A percentile compares a stretch with the other conserved stretches of the same genome.
Conservation (phyloP, 1,139 yeast species). For the Taphrina wiesneri region DNA sequence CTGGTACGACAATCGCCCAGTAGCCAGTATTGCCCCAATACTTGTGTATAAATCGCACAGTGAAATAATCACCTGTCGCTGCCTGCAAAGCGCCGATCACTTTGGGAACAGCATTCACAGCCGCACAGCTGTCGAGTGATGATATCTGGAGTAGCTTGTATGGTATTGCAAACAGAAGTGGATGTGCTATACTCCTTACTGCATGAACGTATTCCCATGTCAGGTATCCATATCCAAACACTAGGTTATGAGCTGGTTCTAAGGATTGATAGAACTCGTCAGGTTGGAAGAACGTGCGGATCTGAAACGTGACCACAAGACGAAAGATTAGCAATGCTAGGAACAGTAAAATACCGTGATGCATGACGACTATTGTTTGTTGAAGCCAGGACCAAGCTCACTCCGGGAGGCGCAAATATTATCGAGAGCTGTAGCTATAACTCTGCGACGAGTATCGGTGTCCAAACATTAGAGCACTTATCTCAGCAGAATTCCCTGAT, state of each 20-base stretch:
- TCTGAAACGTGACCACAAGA: conserved; percentile 59
- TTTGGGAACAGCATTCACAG: conserved; percentile 55
- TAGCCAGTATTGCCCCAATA: conserved; percentile 41
- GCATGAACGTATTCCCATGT: conserved; percentile 94
- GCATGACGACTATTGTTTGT: background rate
- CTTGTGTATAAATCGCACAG: conserved; percentile 39
- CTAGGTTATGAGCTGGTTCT: conserved; percentile 81
- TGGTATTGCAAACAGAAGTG: conserved; percentile 60
- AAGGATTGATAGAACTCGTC: conserved; percentile 93
- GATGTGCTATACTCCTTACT: conserved; percentile 77
- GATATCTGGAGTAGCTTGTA: conserved; percentile 46
- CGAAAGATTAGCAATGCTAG: conserved; percentile 1
- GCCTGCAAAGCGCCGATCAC: conserved; percentile 69
- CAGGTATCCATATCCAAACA: conserved; percentile 75
- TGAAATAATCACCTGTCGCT: conserved; percentile 62
- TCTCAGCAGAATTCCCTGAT: no score
- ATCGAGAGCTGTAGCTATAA: no score
- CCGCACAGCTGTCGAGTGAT: conserved; percentile 47
- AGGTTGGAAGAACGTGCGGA: conserved; percentile 83
- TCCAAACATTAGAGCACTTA: no score
- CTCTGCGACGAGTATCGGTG: no score
- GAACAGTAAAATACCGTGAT: background rate
- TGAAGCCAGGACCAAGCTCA: no score
- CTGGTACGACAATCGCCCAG: conserved; percentile 28
- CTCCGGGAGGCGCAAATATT: no score